A percentile compares a stretch with the other conserved stretches of the same genome.
Evolutionary conservation across 2,329 filamentous ascomycete genomes (phyloP).

Genomic region (Diaporthe longicolla): DNA sequence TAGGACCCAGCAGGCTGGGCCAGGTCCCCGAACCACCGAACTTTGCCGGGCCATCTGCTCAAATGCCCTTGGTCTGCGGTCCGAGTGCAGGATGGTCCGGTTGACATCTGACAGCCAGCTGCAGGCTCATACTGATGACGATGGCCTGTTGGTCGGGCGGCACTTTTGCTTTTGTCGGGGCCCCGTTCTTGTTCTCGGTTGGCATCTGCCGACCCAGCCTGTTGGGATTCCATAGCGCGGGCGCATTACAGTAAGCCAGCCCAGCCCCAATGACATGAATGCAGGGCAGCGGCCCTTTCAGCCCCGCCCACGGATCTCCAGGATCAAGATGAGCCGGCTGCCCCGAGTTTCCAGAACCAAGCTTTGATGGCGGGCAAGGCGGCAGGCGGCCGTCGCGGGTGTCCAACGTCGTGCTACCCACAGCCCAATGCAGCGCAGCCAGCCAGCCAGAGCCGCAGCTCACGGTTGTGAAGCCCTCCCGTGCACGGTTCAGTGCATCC

Average conservation of each 20-base stretch:
- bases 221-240: conserved; percentile 14
- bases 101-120: conserved; percentile 33
- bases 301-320: not conserved
- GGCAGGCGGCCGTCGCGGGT: conserved; percentile 16
- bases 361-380: conserved; percentile 7
- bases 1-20: conserved; percentile 21
- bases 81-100: not conserved
- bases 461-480: conserved; percentile 10
- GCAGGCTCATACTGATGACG: not conserved
- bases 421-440: not conserved
- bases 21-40: conserved; percentile 26
- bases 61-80: not conserved
- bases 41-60: conserved; percentile 7
- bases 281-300: conserved; percentile 2
- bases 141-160: not conserved
- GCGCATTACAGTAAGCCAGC: not conserved
- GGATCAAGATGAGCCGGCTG: conserved; percentile 22
- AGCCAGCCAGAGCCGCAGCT: not conserved
- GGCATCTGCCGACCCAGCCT: conserved; percentile 23
- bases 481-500: conserved; percentile 8
- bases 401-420: conserved; percentile 19
- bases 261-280: not conserved
- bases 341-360: conserved; percentile 28
- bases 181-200: conserved; percentile 17
- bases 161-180: not conserved